These are phyloP conservation scores for Xylariaceae sp. DNA, from an alignment of 2,329 filamentous ascomycete species.

Conservation along the genomic window DNA sequence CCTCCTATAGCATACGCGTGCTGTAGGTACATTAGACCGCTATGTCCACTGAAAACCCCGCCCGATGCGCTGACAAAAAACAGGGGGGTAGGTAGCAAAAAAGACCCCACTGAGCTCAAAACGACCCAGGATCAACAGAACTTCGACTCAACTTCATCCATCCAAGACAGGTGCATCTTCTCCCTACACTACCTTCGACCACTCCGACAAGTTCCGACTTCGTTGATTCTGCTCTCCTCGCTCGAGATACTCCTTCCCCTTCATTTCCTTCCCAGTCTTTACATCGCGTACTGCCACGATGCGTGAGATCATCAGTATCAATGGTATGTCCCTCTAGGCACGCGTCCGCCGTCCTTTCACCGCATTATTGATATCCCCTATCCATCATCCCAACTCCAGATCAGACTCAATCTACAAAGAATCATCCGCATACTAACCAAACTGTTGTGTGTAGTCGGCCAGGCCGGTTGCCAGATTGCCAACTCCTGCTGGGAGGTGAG, in stretches of 20 bases:
- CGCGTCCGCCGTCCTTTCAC: conserved; percentile 38
- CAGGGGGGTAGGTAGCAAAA: conserved; percentile 25
- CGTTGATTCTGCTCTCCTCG: conserved; percentile 16
- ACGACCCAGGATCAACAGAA: conserved; percentile 22
- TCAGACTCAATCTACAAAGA: conserved; percentile 8
- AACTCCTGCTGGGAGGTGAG: conserved; percentile 99
- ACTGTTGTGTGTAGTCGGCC: conserved; percentile 70
- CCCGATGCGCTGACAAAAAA: conserved; percentile 27
- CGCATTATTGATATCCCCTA: conserved; percentile 35
- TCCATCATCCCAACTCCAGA: conserved; percentile 18
- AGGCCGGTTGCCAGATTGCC: conserved; percentile 99
- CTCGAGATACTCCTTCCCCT: conserved; percentile 20
- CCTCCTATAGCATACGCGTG: too few species aligned
- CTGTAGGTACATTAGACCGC: background rate
- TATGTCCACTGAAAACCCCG: conserved; percentile 13
- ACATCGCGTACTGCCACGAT: conserved; percentile 55
- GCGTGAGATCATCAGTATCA: conserved; percentile 99
- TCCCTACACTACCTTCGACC: conserved; percentile 17
- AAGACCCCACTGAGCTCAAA: conserved; percentile 24
- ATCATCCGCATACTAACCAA: conserved; percentile 45
- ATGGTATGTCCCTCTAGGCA: conserved; percentile 61
- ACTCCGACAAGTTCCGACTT: conserved; percentile 21
- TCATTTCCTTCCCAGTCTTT: conserved; percentile 31
- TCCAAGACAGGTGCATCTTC: conserved; percentile 14
- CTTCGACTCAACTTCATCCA: conserved; percentile 22